Evolutionary conservation across 2,329 filamentous ascomycete genomes (phyloP).

Genomic region (Aspergillus ustus): DNA sequence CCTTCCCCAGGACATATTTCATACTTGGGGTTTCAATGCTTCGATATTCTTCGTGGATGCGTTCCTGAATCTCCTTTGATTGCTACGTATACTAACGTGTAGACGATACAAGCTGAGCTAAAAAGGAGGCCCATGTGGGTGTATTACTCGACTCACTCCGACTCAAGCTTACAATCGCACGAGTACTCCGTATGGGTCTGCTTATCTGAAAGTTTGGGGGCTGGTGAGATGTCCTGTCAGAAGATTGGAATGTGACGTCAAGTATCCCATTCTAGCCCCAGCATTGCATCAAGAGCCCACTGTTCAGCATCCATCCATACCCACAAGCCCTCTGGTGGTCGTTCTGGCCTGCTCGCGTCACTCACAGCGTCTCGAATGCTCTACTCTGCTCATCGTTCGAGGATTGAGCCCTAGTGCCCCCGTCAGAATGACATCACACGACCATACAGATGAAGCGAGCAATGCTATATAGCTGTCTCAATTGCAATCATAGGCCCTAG

Average conservation of each 20-base stretch:
- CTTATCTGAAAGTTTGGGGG: neutral
- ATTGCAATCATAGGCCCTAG: neutral
- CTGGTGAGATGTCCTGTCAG: neutral
- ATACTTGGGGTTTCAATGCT: neutral
- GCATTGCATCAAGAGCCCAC: slow-evolving; percentile 13
- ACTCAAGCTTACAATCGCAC: neutral
- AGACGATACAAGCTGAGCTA: too few species aligned
- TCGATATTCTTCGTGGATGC: too few species aligned
- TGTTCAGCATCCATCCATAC: neutral
- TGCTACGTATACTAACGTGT: too few species aligned
- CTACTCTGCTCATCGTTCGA: slow-evolving; percentile 8
- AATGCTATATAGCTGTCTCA: slow-evolving; percentile 13
- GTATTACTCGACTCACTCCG: neutral
- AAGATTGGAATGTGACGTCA: slow-evolving; percentile 10
- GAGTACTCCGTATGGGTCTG: neutral
- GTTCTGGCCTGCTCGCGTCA: neutral
- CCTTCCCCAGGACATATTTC: neutral
- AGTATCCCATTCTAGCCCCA: slow-evolving; percentile 1
- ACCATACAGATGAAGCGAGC: neutral
- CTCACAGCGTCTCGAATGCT: neutral
- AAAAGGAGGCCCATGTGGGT: too few species aligned
- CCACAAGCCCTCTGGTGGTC: neutral
- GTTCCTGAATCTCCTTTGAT: too few species aligned
- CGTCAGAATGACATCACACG: slow-evolving; percentile 22
- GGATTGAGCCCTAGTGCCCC: slow-evolving; percentile 3